A percentile compares a stretch with the other conserved stretches of the same genome.
These are phyloP conservation scores for Aureobasidium leucospermi DNA, from an alignment of 2,329 filamentous ascomycete genomes.

Conservation along the genomic window DNA sequence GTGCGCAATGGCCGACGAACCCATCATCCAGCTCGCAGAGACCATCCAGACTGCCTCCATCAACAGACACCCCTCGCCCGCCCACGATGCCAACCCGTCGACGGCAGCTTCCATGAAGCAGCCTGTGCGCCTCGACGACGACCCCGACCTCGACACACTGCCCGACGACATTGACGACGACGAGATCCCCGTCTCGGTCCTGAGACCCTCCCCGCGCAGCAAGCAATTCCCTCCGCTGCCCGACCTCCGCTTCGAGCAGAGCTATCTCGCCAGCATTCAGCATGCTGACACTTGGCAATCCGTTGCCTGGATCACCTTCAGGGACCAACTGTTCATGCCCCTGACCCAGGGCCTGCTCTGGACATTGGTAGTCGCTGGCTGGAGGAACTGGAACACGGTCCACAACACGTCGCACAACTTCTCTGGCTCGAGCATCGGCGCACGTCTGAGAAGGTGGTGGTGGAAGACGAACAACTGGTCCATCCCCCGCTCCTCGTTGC, in stretches of 20 bases:
- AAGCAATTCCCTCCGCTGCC: slow-evolving; percentile 61
- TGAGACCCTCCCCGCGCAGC: slow-evolving; percentile 48
- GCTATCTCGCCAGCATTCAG: slow-evolving; percentile 85
- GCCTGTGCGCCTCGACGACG: slow-evolving; percentile 44
- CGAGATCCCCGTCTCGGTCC: slow-evolving; percentile 61
- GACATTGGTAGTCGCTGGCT: slow-evolving; percentile 76
- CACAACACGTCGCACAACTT: slow-evolving; percentile 53
- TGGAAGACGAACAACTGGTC: slow-evolving; percentile 89
- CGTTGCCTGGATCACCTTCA: slow-evolving; percentile 73
- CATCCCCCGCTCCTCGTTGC: slow-evolving; percentile 41
- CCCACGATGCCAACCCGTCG: slow-evolving; percentile 72
- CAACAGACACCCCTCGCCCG: slow-evolving; percentile 61
- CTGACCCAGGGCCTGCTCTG: slow-evolving; percentile 83
- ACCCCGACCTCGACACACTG: slow-evolving; percentile 26
- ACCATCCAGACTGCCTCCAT: slow-evolving; percentile 76
- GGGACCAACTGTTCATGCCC: slow-evolving; percentile 86
- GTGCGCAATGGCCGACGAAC: slow-evolving; percentile 24
- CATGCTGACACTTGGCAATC: slow-evolving; percentile 71
- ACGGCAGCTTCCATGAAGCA: slow-evolving; percentile 63
- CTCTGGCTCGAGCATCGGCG: slow-evolving; percentile 68
- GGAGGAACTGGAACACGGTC: slow-evolving; percentile 76
- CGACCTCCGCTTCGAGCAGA: slow-evolving; percentile 94
- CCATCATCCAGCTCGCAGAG: slow-evolving; percentile 56
- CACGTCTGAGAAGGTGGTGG: slow-evolving; percentile 83
- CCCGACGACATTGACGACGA: slow-evolving; percentile 48